phyloP scores from a whole-genome alignment of 2,329 filamentous ascomycete species.

The Claviceps purpurea region DNA sequence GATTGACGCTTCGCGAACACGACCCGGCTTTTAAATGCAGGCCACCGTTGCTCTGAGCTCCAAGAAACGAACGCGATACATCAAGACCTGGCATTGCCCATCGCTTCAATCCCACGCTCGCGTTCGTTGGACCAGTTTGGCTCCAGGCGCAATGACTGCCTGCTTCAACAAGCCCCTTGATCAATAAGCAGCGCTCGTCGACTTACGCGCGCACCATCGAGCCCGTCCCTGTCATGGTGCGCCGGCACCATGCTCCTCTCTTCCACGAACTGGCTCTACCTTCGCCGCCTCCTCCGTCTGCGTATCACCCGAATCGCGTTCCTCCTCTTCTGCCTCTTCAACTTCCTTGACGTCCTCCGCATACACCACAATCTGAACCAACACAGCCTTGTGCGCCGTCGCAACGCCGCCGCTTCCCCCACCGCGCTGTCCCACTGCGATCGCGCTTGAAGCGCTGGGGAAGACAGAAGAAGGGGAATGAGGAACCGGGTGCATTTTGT shows the following conservation, averaged over 20 bases:
- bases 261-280: constrained; percentile 18
- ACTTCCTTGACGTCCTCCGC: constrained; percentile 25
- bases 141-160: background rate
- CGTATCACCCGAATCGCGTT: constrained; percentile 21
- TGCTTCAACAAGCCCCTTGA: background rate
- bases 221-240: background rate
- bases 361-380: constrained; percentile 21
- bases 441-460: constrained; percentile 26
- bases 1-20: too few species aligned
- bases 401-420: constrained; percentile 1
- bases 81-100: background rate
- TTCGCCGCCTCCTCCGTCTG: constrained; percentile 25
- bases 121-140: background rate
- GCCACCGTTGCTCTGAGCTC: background rate
- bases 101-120: too few species aligned
- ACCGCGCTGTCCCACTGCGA: constrained; percentile 16
- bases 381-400: constrained; percentile 14
- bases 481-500: constrained; percentile 36
- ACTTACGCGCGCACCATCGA: background rate
- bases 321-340: constrained; percentile 22
- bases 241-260: constrained; percentile 15
- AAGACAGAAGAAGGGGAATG: constrained; percentile 18
- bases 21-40: too few species aligned
- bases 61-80: background rate
- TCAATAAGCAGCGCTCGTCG: background rate